Evolutionary conservation across 2,329 filamentous ascomycete genomes (phyloP).

Genomic region (Ophiostoma montium): DNA sequence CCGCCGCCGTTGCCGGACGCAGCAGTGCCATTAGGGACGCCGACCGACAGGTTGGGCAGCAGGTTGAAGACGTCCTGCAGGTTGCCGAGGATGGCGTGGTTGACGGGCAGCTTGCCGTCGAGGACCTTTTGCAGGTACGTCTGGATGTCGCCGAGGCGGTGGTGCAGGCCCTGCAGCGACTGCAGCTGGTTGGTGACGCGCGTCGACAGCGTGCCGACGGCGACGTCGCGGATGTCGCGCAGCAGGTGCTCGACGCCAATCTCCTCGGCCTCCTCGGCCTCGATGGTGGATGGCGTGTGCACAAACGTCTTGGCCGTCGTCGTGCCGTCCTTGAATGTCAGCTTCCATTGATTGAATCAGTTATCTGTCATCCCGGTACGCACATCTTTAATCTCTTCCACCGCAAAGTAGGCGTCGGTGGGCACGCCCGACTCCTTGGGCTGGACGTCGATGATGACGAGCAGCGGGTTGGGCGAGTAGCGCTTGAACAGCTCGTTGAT

Average conservation of each 20-base stretch:
- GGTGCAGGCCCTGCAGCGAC: slow-evolving; percentile 88
- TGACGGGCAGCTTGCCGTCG: slow-evolving; percentile 82
- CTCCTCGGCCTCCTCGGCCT: slow-evolving; percentile 97
- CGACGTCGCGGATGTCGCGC: slow-evolving; percentile 94
- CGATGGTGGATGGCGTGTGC: slow-evolving; percentile 94
- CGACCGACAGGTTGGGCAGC: slow-evolving; percentile 84
- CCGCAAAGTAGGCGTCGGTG: slow-evolving; percentile 96
- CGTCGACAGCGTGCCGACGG: slow-evolving; percentile 89
- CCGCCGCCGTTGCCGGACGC: slow-evolving; percentile 17
- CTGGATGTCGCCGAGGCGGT: slow-evolving; percentile 88
- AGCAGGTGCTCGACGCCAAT: slow-evolving; percentile 97
- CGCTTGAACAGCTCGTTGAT: slow-evolving; percentile 99
- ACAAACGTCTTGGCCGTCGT: slow-evolving; percentile 96
- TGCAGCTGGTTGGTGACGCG: slow-evolving; percentile 96
- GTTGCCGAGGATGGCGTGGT: slow-evolving; percentile 93
- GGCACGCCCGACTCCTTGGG: slow-evolving; percentile 96
- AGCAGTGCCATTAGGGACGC: slow-evolving; percentile 24
- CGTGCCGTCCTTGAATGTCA: slow-evolving; percentile 63
- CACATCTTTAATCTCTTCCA: slow-evolving; percentile 99
- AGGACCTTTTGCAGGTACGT: slow-evolving; percentile 93
- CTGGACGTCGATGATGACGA: slow-evolving; percentile 97
- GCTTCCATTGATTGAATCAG: too few species aligned
- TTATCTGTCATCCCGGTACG: too few species aligned
- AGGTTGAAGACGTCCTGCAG: slow-evolving; percentile 99
- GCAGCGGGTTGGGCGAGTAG: slow-evolving; percentile 89